Conservation (phyloP, 768 basidiomycete species). For the Erythrobasidium yunnanense region DNA sequence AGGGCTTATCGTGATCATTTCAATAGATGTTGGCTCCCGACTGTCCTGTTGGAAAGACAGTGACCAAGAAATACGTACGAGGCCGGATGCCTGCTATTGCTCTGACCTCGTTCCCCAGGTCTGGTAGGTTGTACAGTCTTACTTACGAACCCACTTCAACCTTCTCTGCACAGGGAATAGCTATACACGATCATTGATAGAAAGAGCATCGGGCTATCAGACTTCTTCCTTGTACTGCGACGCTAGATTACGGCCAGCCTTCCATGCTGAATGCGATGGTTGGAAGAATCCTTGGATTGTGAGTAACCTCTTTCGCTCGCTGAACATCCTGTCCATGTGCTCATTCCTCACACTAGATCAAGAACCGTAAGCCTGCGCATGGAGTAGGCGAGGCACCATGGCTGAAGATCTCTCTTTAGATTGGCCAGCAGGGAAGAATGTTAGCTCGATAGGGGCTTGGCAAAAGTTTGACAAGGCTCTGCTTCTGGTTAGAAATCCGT, state of each 20-base stretch:
- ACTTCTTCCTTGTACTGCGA: background rate
- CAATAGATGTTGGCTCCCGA: background rate
- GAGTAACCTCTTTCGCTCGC: background rate
- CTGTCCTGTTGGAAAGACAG: background rate
- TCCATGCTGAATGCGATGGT: background rate
- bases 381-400: background rate
- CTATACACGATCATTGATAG: background rate
- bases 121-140: background rate
- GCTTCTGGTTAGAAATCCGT: background rate
- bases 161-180: background rate
- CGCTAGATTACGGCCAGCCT: background rate
- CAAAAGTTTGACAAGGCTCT: background rate
- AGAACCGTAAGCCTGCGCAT: background rate
- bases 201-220: background rate
- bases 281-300: background rate
- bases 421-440: background rate
- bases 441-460: background rate
- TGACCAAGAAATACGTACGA: background rate
- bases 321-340: too few relatives aligned
- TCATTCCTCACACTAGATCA: background rate
- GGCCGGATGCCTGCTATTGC: background rate
- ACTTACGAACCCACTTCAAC: too few relatives aligned
- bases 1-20: background rate
- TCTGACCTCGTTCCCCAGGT: background rate
- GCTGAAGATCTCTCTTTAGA: background rate